Conservation (phyloP, 352 stramenopile species). For the Phytophthora citricola region DNA sequence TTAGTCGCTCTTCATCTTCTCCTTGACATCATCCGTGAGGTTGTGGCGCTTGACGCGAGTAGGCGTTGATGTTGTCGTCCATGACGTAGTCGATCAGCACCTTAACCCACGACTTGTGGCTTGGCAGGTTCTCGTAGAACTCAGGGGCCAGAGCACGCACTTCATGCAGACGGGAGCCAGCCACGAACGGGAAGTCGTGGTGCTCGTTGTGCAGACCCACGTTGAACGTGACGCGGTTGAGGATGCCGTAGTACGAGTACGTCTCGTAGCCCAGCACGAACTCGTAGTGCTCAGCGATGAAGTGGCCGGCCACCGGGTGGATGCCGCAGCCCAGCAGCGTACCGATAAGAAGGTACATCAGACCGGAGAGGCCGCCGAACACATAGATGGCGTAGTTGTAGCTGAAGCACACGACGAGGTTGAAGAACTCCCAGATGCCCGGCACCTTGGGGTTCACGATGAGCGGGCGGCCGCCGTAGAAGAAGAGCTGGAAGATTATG, state of each 20-base stretch:
- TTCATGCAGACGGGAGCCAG: slow-evolving; percentile 90
- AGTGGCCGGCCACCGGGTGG: slow-evolving; percentile 97
- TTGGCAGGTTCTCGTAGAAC: slow-evolving; percentile 96
- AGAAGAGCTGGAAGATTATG: slow-evolving; percentile 92
- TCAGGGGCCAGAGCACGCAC: slow-evolving; percentile 92
- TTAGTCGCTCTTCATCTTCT: slow-evolving; percentile 84
- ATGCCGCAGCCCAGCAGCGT: slow-evolving; percentile 93
- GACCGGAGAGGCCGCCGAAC: slow-evolving; percentile 75
- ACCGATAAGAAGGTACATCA: slow-evolving; percentile 94
- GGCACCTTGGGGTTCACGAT: slow-evolving; percentile 93
- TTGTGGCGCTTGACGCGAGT: slow-evolving; percentile 91
- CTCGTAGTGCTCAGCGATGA: slow-evolving; percentile 98
- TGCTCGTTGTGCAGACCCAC: slow-evolving; percentile 99
- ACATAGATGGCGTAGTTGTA: slow-evolving; percentile 90
- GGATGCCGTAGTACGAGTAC: slow-evolving; percentile 98
- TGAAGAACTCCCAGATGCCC: slow-evolving; percentile 89
- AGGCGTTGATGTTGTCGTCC: slow-evolving; percentile 92
- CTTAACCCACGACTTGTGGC: slow-evolving; percentile 94
- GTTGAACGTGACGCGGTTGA: slow-evolving; percentile 98
- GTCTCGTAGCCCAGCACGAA: slow-evolving; percentile 96
- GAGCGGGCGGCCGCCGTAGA: slow-evolving; percentile 94
- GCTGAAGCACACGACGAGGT: slow-evolving; percentile 76
- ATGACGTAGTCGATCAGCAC: slow-evolving; percentile 96
- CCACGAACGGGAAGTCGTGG: slow-evolving; percentile 97
- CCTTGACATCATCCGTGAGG: slow-evolving; percentile 55